Evolutionary conservation across 805 yeast species (phyloP).

Genomic region (Blastobotrys mokoenaii): DNA sequence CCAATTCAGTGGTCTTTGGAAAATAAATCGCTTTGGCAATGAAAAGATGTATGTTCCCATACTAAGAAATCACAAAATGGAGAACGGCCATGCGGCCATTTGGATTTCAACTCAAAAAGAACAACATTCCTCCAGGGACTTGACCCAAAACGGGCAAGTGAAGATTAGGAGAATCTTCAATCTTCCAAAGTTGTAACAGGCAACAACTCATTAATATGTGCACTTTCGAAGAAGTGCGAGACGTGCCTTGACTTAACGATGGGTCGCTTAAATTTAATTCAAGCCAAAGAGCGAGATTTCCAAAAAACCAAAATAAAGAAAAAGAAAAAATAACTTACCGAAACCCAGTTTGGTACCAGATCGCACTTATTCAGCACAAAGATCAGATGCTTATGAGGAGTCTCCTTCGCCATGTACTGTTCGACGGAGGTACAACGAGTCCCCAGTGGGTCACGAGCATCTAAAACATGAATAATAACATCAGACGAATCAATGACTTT

Average conservation of each 20-base stretch:
- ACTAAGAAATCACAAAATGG: slow-evolving; percentile 61
- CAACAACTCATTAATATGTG: slow-evolving; percentile 42
- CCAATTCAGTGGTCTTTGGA: not conserved
- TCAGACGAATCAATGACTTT: slow-evolving; percentile 97
- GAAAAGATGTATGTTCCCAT: slow-evolving; percentile 64
- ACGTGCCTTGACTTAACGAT: slow-evolving; percentile 50
- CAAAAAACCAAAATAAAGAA: slow-evolving; percentile 6
- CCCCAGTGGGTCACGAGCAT: slow-evolving; percentile 96
- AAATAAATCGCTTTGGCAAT: slow-evolving; percentile 2
- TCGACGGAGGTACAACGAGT: slow-evolving; percentile 92
- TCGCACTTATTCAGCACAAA: slow-evolving; percentile 96
- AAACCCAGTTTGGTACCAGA: slow-evolving; percentile 98
- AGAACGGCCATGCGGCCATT: slow-evolving; percentile 20
- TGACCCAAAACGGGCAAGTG: slow-evolving; percentile 41
- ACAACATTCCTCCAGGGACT: slow-evolving; percentile 36
- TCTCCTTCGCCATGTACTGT: slow-evolving; percentile 84
- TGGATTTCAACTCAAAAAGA: slow-evolving; percentile 72
- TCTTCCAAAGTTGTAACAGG: slow-evolving; percentile 99
- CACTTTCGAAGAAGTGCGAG: slow-evolving; percentile 12
- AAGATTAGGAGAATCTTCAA: slow-evolving; percentile 48
- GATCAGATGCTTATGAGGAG: slow-evolving; percentile 92
- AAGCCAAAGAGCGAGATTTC: slow-evolving; percentile 7
- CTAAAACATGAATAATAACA: slow-evolving; percentile 91
- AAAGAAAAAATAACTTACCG: slow-evolving; percentile 58
- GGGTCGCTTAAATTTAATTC: slow-evolving; percentile 33